Conservation (phyloP, 306 rosid genomes). For the Mucuna pruriens region DNA sequence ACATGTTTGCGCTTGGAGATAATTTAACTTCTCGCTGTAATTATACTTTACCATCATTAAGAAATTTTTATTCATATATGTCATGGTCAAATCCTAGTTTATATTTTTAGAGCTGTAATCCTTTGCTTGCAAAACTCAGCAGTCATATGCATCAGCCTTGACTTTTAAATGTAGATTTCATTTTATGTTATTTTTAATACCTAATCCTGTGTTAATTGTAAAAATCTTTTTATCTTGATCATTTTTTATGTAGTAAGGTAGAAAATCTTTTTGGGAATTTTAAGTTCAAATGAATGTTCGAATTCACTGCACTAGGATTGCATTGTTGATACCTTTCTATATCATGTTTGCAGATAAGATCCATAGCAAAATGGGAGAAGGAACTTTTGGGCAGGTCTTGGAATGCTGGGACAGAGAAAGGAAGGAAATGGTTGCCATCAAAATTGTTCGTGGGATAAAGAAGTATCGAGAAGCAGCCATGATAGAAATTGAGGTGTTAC, state of each 20-base stretch:
- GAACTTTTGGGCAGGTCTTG: constrained; percentile 96
- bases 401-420: constrained; percentile 97
- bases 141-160: not conserved
- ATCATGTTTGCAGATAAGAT: constrained; percentile 70
- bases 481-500: constrained; percentile 94
- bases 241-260: not conserved
- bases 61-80: constrained; percentile 35
- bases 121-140: not conserved
- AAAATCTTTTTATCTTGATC: not conserved
- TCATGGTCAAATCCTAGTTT: constrained; percentile 13
- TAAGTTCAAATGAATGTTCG: not conserved
- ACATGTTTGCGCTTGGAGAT: constrained; percentile 96
- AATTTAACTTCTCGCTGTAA: constrained; percentile 99
- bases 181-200: not conserved
- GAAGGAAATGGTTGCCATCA: constrained; percentile 93
- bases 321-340: not conserved
- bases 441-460: constrained; percentile 87
- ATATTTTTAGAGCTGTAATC: not conserved
- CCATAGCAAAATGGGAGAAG: constrained; percentile 95
- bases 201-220: not conserved
- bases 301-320: not conserved
- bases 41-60: constrained; percentile 69
- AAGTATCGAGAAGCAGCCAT: constrained; percentile 97
- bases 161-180: not conserved
- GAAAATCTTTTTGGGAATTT: not conserved